These are phyloP conservation scores for Pyrenochaeta sp. DNA, from an alignment of 2,329 filamentous ascomycete species.

Conservation along the genomic window DNA sequence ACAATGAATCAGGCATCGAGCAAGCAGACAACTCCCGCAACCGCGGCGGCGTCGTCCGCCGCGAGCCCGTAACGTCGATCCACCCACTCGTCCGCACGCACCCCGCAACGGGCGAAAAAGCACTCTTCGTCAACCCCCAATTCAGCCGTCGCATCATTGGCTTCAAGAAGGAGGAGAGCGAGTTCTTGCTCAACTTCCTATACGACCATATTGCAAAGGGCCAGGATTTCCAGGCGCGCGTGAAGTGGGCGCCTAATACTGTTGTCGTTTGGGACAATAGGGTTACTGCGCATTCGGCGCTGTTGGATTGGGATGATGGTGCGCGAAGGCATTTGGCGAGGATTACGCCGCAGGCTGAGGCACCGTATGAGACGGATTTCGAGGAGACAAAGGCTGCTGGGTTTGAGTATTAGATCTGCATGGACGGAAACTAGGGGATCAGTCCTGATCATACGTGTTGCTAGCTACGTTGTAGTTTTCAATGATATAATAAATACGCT, in stretches of 20 bases:
- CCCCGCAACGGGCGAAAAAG: conserved; percentile 82
- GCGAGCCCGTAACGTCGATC: conserved; percentile 76
- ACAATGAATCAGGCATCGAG: conserved; percentile 61
- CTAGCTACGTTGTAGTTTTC: background rate
- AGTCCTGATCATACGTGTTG: background rate
- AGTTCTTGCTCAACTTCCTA: conserved; percentile 77
- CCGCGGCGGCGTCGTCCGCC: conserved; percentile 73
- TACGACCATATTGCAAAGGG: conserved; percentile 77
- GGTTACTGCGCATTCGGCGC: conserved; percentile 78
- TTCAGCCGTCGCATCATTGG: conserved; percentile 85
- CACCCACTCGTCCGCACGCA: conserved; percentile 85
- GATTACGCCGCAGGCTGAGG: conserved; percentile 83
- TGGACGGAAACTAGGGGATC: background rate
- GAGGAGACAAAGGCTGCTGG: conserved; percentile 36
- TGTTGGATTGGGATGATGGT: conserved; percentile 83
- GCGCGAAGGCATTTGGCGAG: conserved; percentile 81
- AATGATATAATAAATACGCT: background rate
- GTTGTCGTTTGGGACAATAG: conserved; percentile 90
- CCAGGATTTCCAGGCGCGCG: conserved; percentile 75
- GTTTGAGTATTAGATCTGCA: conserved; percentile 25
- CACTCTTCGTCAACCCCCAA: conserved; percentile 82
- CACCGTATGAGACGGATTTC: conserved; percentile 71
- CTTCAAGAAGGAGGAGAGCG: conserved; percentile 86
- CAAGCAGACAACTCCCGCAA: conserved; percentile 76
- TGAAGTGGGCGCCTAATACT: conserved; percentile 81